phyloP scores from a whole-genome alignment of 2,329 filamentous ascomycete genomes.

The Beauveria brongniartii region DNA sequence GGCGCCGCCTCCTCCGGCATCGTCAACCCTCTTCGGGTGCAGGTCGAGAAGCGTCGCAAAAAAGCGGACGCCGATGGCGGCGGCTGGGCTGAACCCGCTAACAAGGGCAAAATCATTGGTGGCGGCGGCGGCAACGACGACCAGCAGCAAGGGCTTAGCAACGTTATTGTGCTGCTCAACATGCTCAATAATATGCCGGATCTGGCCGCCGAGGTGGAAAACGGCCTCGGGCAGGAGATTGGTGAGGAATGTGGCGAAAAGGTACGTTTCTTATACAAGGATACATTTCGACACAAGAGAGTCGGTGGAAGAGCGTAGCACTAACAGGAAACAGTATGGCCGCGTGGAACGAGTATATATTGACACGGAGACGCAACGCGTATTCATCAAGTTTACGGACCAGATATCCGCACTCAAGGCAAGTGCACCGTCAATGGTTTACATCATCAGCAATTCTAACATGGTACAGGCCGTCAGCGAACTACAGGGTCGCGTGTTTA shows the following conservation, averaged over 20 bases:
- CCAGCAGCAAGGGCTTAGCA: conserved; percentile 66
- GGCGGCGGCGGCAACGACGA: conserved; percentile 16
- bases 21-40: conserved; percentile 70
- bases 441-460: background rate
- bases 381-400: conserved; percentile 91
- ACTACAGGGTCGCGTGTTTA: conserved; percentile 79
- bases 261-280: conserved; percentile 28
- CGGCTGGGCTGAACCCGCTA: conserved; percentile 62
- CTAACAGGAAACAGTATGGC: conserved; percentile 53
- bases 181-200: conserved; percentile 81
- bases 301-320: too few species aligned
- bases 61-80: conserved; percentile 70
- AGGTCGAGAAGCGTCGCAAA: conserved; percentile 81
- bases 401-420: conserved; percentile 76
- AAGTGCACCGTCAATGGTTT: conserved; percentile 17
- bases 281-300: too few species aligned
- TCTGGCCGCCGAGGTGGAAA: conserved; percentile 67
- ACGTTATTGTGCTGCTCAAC: conserved; percentile 72
- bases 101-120: conserved; percentile 73
- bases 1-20: conserved; percentile 80
- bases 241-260: conserved; percentile 86
- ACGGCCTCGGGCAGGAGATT: conserved; percentile 81
- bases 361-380: conserved; percentile 53
- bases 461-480: conserved; percentile 70
- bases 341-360: conserved; percentile 74